phyloP scores from a whole-genome alignment of 2,329 filamentous ascomycete genomes.

The Paecilomyces formosus region DNA sequence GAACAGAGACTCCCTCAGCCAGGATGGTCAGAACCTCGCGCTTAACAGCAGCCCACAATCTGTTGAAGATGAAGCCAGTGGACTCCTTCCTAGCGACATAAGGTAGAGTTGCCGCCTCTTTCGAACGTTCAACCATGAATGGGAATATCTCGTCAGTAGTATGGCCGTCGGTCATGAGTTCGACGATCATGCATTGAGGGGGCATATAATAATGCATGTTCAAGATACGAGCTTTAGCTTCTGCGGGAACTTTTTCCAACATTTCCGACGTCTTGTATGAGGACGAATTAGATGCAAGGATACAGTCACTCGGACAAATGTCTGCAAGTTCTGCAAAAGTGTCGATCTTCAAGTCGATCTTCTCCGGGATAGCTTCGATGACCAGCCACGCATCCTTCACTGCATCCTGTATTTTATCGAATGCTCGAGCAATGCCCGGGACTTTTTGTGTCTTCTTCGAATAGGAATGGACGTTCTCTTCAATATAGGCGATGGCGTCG shows the following conservation, averaged over 20 bases:
- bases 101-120: slow-evolving; percentile 36
- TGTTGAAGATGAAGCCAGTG: slow-evolving; percentile 49
- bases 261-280: slow-evolving; percentile 47
- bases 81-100: slow-evolving; percentile 42
- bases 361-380: background rate
- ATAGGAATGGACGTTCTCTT: background rate
- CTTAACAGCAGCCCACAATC: slow-evolving; percentile 52
- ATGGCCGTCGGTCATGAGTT: slow-evolving; percentile 47
- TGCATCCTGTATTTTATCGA: slow-evolving; percentile 9
- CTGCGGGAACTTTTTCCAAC: slow-evolving; percentile 34
- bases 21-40: slow-evolving; percentile 45
- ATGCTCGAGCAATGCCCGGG: background rate
- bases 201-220: slow-evolving; percentile 51
- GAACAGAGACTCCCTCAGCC: slow-evolving; percentile 42
- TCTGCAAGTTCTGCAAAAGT: background rate
- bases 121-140: slow-evolving; percentile 36
- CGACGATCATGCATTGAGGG: slow-evolving; percentile 37
- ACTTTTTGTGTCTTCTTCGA: background rate
- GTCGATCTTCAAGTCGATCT: background rate
- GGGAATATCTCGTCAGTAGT: slow-evolving; percentile 39
- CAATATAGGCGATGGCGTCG: background rate
- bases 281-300: slow-evolving; percentile 46
- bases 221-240: slow-evolving; percentile 32
- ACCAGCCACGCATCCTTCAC: slow-evolving; percentile 27
- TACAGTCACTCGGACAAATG: slow-evolving; percentile 36